Evolutionary conservation across 1,284 basidiomycete genomes (phyloP).

Genomic region (Takashimella tepidaria): DNA sequence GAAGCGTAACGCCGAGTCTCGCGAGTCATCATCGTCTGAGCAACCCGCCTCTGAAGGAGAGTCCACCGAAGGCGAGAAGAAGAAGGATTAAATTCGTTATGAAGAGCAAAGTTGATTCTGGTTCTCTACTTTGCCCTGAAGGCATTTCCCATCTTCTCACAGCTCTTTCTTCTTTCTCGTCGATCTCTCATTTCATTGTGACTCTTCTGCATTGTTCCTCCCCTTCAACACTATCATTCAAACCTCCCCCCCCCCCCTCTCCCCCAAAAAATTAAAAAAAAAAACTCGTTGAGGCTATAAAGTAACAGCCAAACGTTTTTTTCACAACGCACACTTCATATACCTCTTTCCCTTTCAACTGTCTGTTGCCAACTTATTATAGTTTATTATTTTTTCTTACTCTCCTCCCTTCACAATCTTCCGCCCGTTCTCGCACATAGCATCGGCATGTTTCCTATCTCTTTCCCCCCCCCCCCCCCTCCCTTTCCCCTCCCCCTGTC

Average conservation of each 20-base stretch:
- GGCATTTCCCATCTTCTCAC: conserved; percentile 1
- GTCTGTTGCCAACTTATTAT: background rate
- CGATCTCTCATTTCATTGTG: background rate
- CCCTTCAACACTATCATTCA: background rate
- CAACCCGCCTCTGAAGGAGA: conserved; percentile 47
- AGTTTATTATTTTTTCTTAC: background rate
- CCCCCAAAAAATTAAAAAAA: too few relatives aligned
- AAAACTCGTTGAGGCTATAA: background rate
- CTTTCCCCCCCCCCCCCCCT: background rate
- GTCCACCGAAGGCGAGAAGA: conserved; percentile 29
- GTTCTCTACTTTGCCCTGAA: too few relatives aligned
- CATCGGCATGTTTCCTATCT: background rate
- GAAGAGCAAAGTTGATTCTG: background rate
- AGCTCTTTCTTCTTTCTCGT: background rate
- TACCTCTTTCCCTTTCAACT: background rate
- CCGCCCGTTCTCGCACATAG: too few relatives aligned
- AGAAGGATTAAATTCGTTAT: conserved; percentile 38
- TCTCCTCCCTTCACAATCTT: background rate
- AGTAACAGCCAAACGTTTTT: background rate
- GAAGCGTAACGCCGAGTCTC: conserved; percentile 62
- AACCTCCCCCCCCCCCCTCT: background rate
- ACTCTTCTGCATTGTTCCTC: background rate
- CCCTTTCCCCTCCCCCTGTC: background rate
- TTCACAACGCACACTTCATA: conserved; percentile 4
- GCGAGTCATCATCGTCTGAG: conserved; percentile 51